Base-by-base conservation (phyloP, 257 asterid species). In the Henckelia pumila region DNA sequence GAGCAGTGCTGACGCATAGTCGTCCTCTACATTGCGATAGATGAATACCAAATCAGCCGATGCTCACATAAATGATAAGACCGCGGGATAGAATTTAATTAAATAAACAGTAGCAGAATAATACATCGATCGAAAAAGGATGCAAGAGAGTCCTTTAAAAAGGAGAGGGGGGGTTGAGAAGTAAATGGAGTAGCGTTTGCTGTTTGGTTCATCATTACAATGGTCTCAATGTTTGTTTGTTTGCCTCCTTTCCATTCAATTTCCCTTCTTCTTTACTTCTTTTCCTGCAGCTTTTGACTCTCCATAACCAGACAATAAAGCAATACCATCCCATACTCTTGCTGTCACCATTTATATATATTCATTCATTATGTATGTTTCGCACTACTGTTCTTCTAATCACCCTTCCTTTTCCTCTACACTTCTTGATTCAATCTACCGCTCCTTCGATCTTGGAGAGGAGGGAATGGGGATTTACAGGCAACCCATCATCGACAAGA, bases 391-490 rank as follows among this genome's bases (percentile, higher is more conserved):
- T 40, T 11, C 52, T 40, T 14, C 52, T 14, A 40, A 22, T 9
- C 7, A 73, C 23, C 89, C 92, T n/a, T 86, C 92, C 7, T 86
- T 86, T 65, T 86, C 92, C 16, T 86, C 92, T 0, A 72, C 87
- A 1, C 89, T 86, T 5, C 92, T 86, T 55, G 92, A 86, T 52
- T 75, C 84, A 0, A 77, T 85, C 60, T 85, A 85, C 40, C 83
- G 87, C 7, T 85, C 92, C 7, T 83, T 85, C 35, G 92, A 83
- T 69, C 69, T 33, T 59, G 84, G 63, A 8, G 78, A 67, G 22
- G 70, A 68, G 3, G 69, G 63, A 24, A 6, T 61, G 1, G 67
- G 61, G 19, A 22, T 71, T 8, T 73, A 68, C 16, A 71, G 68
- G 32, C 80, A 73, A 69, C 59, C 86, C 59, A 80, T 74, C 84